Evolutionary conservation across 371 early-diverging fungal genomes (phyloP).

Genomic region (Capniomyces stellatus): DNA sequence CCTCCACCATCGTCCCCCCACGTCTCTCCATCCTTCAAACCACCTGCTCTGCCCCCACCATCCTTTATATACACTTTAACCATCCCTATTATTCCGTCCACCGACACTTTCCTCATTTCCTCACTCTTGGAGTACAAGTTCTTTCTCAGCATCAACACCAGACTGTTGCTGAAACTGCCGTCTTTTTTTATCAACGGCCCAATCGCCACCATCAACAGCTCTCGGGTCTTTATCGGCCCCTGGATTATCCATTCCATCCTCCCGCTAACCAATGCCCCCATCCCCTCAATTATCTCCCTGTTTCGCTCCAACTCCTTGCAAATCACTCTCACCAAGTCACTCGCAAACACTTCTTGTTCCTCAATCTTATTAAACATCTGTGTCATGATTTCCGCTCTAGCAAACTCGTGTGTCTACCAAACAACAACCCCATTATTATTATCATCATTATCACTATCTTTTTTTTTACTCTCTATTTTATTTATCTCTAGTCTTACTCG

Average conservation of each 20-base stretch:
- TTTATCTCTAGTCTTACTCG: too few relatives aligned
- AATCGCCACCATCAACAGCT: conserved; percentile 5
- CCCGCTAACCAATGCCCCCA: not conserved
- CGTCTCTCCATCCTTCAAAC: not conserved
- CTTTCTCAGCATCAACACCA: conserved; percentile 22
- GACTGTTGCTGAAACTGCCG: conserved; percentile 8
- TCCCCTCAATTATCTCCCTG: not conserved
- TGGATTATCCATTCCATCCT: conserved; percentile 13
- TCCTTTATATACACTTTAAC: not conserved
- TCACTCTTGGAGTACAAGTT: conserved; percentile 17
- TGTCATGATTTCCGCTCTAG: conserved; percentile 17
- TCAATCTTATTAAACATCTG: conserved; percentile 8
- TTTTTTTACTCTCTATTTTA: too few relatives aligned
- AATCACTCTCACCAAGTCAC: not conserved
- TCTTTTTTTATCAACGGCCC: conserved; percentile 14
- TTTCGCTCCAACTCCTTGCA: not conserved
- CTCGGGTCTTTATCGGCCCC: conserved; percentile 2
- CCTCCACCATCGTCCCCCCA: not conserved
- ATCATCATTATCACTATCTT: too few relatives aligned
- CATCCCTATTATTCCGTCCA: conserved; percentile 15
- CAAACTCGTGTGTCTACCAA: conserved; percentile 13
- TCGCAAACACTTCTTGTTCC: not conserved
- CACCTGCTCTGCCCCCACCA: conserved; percentile 1
- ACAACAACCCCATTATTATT: too few relatives aligned
- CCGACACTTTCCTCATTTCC: conserved; percentile 14